Evolutionary conservation across 1,139 yeast genomes (phyloP).

Genomic region (Geotrichum phurueaensis): DNA sequence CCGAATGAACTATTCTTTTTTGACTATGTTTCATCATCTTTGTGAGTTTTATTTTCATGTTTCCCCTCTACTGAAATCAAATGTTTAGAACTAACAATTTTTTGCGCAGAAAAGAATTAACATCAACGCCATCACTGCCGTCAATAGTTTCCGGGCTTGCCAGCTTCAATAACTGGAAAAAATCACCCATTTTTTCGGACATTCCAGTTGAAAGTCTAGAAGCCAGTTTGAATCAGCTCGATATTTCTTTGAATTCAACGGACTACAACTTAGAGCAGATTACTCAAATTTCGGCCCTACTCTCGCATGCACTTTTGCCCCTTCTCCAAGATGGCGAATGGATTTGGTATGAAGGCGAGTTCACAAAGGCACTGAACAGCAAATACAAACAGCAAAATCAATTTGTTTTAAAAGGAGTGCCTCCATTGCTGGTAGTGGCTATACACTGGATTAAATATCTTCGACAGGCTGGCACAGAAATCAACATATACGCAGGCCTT

Average conservation of each 20-base stretch:
- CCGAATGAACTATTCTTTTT: constrained; percentile 10
- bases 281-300: neutral
- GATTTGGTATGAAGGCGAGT: constrained; percentile 23
- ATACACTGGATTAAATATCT: constrained; percentile 7
- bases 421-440: constrained; percentile 11
- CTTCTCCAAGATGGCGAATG: constrained; percentile 20
- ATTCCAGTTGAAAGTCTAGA: constrained; percentile 4
- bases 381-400: constrained; percentile 7
- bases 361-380: constrained; percentile 12
- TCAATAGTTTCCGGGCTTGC: constrained; percentile 2
- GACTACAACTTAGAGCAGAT: neutral
- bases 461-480: neutral
- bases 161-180: constrained; percentile 7
- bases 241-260: neutral
- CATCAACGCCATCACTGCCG: neutral
- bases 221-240: constrained; percentile 10
- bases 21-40: constrained; percentile 7
- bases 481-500: neutral
- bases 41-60: constrained; percentile 1
- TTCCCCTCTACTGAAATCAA: neutral
- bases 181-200: neutral
- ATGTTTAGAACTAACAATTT: neutral
- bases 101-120: neutral
- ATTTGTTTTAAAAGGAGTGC: constrained; percentile 9
- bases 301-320: constrained; percentile 19